A percentile compares a stretch with the other conserved stretches of the same genome.
phyloP scores from a whole-genome alignment of 2,329 filamentous ascomycete species.

The Dactylellina parvicollis region DNA sequence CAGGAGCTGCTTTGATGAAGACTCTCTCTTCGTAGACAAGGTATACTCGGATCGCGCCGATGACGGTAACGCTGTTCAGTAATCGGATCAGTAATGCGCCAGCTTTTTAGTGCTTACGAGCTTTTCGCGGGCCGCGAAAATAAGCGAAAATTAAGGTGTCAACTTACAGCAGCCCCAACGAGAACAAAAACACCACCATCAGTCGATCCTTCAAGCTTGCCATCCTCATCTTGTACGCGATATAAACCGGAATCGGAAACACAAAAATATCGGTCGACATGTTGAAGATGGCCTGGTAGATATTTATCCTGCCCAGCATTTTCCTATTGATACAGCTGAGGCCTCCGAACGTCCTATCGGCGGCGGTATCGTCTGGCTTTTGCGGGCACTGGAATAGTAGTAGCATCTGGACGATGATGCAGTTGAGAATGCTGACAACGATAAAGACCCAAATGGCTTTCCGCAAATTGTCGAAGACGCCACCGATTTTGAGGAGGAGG shows the following conservation, averaged over 20 bases:
- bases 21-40: conserved; percentile 51
- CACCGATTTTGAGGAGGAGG: conserved; percentile 49
- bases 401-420: conserved; percentile 48
- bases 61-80: conserved; percentile 39
- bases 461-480: conserved; percentile 49
- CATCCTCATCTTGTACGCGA: conserved; percentile 52
- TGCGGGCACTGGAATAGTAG: conserved; percentile 47
- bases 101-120: too few relatives aligned
- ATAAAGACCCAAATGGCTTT: conserved; percentile 53
- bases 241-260: conserved; percentile 50
- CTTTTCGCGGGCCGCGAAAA: background rate
- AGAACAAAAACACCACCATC: conserved; percentile 52
- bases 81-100: too few relatives aligned
- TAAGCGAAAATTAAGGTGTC: background rate
- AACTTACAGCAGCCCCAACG: conserved; percentile 49
- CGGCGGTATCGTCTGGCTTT: conserved; percentile 49
- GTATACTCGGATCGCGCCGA: conserved; percentile 48
- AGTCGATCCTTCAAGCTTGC: conserved; percentile 51
- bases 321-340: conserved; percentile 39
- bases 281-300: conserved; percentile 49
- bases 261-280: conserved; percentile 50
- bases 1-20: conserved; percentile 43
- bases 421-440: conserved; percentile 40
- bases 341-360: conserved; percentile 39
- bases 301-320: conserved; percentile 50